Evolutionary conservation across 2,329 filamentous ascomycete genomes (phyloP), one percentile per base, ranked within the genome.

Genomic region (Lachnellula hyalina): DNA sequence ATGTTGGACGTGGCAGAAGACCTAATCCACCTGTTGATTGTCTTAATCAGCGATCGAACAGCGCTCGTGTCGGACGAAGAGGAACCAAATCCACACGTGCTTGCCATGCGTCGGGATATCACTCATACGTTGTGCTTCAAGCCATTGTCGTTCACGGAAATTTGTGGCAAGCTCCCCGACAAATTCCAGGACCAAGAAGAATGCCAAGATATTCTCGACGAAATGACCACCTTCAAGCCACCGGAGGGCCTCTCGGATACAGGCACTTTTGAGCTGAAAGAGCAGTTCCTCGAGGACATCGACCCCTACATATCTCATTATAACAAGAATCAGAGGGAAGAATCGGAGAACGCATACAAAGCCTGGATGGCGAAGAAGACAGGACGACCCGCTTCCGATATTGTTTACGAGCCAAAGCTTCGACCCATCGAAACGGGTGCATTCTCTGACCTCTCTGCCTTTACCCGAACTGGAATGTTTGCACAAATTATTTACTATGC

Each of bases 301-400:
- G 95, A 99, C 69, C 94, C 95, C 0, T 99, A 96, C 70, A 94
- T 92, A 66, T 89, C 92, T 6, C 91, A 97, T 68, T 99, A 96
- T 71, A 95, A 86, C 66, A 96, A 96, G 68, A 99, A 99, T 66
- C 93, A 97, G 70, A 84, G 94, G 49, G 94, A 99, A 68, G 94
- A 99, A 70, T 90, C 93, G 0, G 94, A 99, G 71, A 85, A 83
- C 62, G 87, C 91, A 3, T 96, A 94, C 74, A 90, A 87, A 64
- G 86, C 87, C 66, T 87, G 89, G 77, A 85, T 94, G 76, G 89
- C 91, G 11, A 91, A 91, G 73, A 91, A 89, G 72, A 90, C 87
- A 0, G 91, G 92, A 17, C 91, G 92, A 68, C 78, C 85, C 44
- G 75, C 82, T 1, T 84, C 90, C 41, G 91, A 96, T 52, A 85